phyloP scores from a whole-genome alignment of 2,329 filamentous ascomycete species.

The Zymoseptoria ardabiliae region DNA sequence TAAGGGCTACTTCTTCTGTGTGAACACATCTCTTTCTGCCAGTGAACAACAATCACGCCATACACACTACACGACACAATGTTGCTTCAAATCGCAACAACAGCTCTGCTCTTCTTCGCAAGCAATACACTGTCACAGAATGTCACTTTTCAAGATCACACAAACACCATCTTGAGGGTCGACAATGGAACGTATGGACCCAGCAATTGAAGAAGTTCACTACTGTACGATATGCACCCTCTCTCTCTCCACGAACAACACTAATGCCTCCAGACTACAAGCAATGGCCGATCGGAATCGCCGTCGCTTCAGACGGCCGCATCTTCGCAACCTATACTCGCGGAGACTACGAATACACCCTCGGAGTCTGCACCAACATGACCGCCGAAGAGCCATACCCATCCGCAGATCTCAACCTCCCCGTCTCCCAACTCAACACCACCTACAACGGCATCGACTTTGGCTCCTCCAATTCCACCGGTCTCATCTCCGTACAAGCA shows the following conservation, averaged over 20 bases:
- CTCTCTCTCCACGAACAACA: neutral
- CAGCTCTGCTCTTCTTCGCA: slow-evolving; percentile 10
- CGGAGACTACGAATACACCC: slow-evolving; percentile 40
- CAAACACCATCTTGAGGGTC: slow-evolving; percentile 32
- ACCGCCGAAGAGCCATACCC: slow-evolving; percentile 44
- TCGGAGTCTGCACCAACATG: slow-evolving; percentile 42
- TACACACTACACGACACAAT: neutral
- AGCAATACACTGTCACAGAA: slow-evolving; percentile 12
- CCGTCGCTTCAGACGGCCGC: slow-evolving; percentile 36
- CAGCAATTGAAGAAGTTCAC: slow-evolving; percentile 42
- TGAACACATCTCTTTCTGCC: neutral
- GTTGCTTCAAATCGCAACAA: neutral
- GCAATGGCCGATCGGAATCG: slow-evolving; percentile 42
- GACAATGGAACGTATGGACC: slow-evolving; percentile 45
- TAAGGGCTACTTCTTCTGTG: neutral
- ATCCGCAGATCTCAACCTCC: slow-evolving; percentile 32
- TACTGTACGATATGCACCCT: slow-evolving; percentile 26
- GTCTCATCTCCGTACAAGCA: slow-evolving; percentile 40
- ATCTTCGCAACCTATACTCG: slow-evolving; percentile 43
- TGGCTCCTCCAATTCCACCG: slow-evolving; percentile 36
- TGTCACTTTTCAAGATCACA: slow-evolving; percentile 21
- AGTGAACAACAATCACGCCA: neutral
- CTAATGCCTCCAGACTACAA: slow-evolving; percentile 28
- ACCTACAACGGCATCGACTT: slow-evolving; percentile 37
- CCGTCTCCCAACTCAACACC: slow-evolving; percentile 32